Conservation (phyloP, 257 asterid genomes). For the Ligustrum vulgare region DNA sequence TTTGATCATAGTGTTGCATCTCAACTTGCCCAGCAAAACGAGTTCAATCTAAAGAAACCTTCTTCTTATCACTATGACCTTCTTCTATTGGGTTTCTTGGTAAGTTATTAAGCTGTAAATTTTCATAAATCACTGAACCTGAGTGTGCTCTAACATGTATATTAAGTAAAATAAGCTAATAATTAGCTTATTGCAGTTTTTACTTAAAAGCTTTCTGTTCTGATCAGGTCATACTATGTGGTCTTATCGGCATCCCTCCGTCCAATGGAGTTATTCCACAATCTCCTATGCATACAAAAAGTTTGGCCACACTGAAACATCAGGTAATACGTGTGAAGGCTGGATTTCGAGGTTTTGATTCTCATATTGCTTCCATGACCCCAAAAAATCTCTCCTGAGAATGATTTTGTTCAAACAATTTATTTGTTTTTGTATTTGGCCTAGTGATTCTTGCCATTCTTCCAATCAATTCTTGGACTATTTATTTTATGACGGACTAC, state of each 20-base stretch:
- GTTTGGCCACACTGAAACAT: constrained; percentile 92
- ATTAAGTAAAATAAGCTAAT: background rate
- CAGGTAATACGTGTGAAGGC: constrained; percentile 51
- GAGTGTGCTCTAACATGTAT: background rate
- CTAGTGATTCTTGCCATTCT: background rate
- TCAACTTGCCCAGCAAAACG: constrained; percentile 92
- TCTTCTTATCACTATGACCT: constrained; percentile 93
- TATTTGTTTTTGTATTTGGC: background rate
- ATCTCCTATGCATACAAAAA: constrained; percentile 98
- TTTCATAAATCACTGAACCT: background rate
- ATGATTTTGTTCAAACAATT: background rate
- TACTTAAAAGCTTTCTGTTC: background rate
- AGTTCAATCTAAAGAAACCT: constrained; percentile 93
- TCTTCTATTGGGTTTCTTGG: constrained; percentile 91
- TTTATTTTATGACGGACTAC: background rate
- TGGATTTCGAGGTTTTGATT: background rate
- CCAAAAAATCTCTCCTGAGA: background rate
- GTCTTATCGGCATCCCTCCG: constrained; percentile 98
- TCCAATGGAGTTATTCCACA: constrained; percentile 98
- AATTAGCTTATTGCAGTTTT: background rate
- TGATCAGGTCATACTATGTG: constrained; percentile 79
- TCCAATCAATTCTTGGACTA: background rate
- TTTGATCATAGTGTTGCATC: constrained; percentile 98
- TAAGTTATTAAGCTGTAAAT: constrained; percentile 17
- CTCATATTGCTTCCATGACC: background rate